Conservation (phyloP, 306 rosid species). For the Albizia julibrissin region DNA sequence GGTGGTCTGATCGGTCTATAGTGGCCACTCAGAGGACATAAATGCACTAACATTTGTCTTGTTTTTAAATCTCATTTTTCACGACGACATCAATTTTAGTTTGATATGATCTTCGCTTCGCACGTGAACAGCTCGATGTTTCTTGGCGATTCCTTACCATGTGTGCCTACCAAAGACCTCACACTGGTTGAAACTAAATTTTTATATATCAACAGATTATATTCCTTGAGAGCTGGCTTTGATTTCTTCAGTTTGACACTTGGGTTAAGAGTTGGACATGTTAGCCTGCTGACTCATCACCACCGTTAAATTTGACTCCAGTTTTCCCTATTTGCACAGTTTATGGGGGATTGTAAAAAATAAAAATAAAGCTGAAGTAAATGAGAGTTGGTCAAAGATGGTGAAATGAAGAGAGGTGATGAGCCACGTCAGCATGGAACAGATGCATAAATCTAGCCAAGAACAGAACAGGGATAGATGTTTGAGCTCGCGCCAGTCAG, state of each 20-base stretch:
- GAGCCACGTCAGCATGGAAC: conserved; percentile 22
- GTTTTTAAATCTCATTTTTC: conserved; percentile 26
- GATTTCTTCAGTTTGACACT: not conserved
- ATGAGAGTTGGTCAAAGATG: not conserved
- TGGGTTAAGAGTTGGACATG: not conserved
- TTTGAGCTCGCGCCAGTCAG: conserved; percentile 36
- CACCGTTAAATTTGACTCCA: not conserved
- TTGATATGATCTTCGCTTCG: not conserved
- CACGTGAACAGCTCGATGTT: conserved; percentile 59
- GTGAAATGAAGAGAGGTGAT: not conserved
- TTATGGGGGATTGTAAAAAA: not conserved
- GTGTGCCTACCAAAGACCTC: not conserved
- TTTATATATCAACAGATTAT: not conserved
- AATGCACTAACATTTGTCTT: not conserved
- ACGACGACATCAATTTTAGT: conserved; percentile 23
- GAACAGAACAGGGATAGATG: conserved; percentile 33
- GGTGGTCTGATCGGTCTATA: conserved; percentile 31
- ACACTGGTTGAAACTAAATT: not conserved
- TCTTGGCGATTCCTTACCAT: conserved; percentile 29
- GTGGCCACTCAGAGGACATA: conserved; percentile 41
- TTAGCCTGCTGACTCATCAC: not conserved
- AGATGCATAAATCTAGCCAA: conserved; percentile 18
- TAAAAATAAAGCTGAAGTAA: not conserved
- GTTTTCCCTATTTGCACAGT: not conserved
- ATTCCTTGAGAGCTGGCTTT: not conserved